Evolutionary conservation across 768 basidiomycete species (phyloP), one percentile per base, ranked within the genome.

Genomic region (Dendrothele bispora): DNA sequence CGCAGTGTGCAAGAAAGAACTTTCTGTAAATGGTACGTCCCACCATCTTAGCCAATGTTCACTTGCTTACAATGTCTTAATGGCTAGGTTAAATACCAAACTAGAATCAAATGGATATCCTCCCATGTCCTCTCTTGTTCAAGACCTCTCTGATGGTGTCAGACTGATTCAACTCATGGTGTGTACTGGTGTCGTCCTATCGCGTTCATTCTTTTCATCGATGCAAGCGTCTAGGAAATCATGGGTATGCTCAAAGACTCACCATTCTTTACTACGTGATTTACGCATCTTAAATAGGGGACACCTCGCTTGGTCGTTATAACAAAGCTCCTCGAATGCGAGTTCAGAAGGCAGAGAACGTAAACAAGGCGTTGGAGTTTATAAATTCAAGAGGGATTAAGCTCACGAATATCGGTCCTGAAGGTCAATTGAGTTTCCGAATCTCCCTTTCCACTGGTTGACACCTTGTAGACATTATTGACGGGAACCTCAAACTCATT

Each of bases 261-360:
- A 41, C 44, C 4, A 41, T 21, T 11, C 15, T 27, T 30, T 24
- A 30, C 1, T 27, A 44, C n/a, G n/a, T 40, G 21, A 10, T 20
- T 30, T 28, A 49, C 24, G 28, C n/a, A 40, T 14, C 24, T 46
- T 42, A 35, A 2, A 27, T 42, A 93, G 91, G 91, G 45, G 91
- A 94, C 62, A 84, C 82, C 2, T 90, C 90, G n/a, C 79, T 98
- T 5, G 95, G 95, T n/a, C 73, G 91, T 57, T 98, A 95, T 65
- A 97, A 95, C 71, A 88, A 78, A 62, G 82, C 78, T 47, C 95
- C 97, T 0, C 76, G 84, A 28, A 94, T 98, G 76, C 82, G 95
- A 26, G 86, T 98, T 2, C 97, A 99, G 67, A 97, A 95, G 61
- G 94, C 93, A 2, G 97, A 99, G 77, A 99, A 99, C 67, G 95